These are phyloP conservation scores for Xylaria sp. DNA, from an alignment of 2,329 filamentous ascomycete species.

Conservation along the genomic window DNA sequence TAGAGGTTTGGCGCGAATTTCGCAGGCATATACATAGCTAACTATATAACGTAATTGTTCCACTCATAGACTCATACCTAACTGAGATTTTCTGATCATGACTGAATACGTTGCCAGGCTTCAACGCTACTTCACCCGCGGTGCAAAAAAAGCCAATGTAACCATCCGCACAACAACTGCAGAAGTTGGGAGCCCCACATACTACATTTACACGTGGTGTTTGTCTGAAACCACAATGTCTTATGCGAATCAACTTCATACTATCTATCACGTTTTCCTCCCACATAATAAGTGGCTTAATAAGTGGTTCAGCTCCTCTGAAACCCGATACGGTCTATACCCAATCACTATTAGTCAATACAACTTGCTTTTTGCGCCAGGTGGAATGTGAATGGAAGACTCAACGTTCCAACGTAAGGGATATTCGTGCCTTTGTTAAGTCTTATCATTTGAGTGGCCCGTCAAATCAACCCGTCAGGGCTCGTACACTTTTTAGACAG, in stretches of 20 bases:
- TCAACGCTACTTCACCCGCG: not conserved
- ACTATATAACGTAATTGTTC: slow-evolving; percentile 45
- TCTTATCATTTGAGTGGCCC: slow-evolving; percentile 10
- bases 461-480: no score
- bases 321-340: not conserved
- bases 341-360: slow-evolving; percentile 10
- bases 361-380: slow-evolving; percentile 29
- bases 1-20: slow-evolving; percentile 32
- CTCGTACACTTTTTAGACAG: not conserved
- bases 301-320: slow-evolving; percentile 2
- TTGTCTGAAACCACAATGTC: not conserved
- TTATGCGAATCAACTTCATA: no score
- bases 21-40: slow-evolving; percentile 35
- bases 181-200: not conserved
- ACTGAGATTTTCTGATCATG: slow-evolving; percentile 13
- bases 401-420: slow-evolving; percentile 1
- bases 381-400: not conserved
- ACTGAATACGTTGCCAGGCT: not conserved
- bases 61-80: slow-evolving; percentile 41
- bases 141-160: not conserved
- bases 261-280: no score
- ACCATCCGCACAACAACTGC: no score
- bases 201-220: not conserved
- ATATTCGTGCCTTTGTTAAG: slow-evolving; percentile 13
- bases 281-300: no score